These are phyloP conservation scores for Oidiodendron maius DNA, from an alignment of 495 filamentous ascomycete genomes.

Conservation along the genomic window DNA sequence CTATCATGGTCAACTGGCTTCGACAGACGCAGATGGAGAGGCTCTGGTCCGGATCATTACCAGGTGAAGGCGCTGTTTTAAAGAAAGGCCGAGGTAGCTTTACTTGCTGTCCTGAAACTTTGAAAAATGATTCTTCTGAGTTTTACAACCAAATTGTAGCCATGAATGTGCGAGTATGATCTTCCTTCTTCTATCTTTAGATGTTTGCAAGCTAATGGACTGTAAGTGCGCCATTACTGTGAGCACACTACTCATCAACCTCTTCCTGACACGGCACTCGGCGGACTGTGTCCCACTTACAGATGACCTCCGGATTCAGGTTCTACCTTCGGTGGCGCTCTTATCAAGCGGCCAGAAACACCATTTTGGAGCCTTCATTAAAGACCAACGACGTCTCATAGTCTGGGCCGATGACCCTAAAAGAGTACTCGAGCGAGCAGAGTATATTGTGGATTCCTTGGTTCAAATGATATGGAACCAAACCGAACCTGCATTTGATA, in stretches of 20 bases:
- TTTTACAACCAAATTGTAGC: conserved; percentile 44
- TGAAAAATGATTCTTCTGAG: conserved; percentile 38
- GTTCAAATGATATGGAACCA: conserved; percentile 50
- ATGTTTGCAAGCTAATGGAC: background rate
- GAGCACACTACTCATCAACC: conserved; percentile 49
- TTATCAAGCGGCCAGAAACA: conserved; percentile 54
- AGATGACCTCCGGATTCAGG: conserved; percentile 52
- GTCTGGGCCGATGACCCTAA: conserved; percentile 65
- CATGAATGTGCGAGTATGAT: conserved; percentile 51
- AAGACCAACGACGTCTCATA: conserved; percentile 46
- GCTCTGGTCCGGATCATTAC: conserved; percentile 48
- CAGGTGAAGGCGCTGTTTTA: conserved; percentile 55
- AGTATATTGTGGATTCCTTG: conserved; percentile 42
- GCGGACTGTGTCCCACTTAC: conserved; percentile 47
- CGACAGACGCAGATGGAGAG: conserved; percentile 52
- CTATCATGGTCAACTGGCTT: conserved; percentile 58
- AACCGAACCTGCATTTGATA: conserved; percentile 32
- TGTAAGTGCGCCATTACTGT: conserved; percentile 51
- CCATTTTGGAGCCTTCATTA: conserved; percentile 63
- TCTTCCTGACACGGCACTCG: conserved; percentile 40
- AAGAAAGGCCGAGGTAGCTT: conserved; percentile 49
- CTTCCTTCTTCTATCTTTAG: background rate
- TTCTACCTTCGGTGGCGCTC: conserved; percentile 47
- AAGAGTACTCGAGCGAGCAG: conserved; percentile 42
- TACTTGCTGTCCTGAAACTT: conserved; percentile 47